Conservation (phyloP, 306 rosid genomes). For the Trichosanthes cucumerina region DNA sequence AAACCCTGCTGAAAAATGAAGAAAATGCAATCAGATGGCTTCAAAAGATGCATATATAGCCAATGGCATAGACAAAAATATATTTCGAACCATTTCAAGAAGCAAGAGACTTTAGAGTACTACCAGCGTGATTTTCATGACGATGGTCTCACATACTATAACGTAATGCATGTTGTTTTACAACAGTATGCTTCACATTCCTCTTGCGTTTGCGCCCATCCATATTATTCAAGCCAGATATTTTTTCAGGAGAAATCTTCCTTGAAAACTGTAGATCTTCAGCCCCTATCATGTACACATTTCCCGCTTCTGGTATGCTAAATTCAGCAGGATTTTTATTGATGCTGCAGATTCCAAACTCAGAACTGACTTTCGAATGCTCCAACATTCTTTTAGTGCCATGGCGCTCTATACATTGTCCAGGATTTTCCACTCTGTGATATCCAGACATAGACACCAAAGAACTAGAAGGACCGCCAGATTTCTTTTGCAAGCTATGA, state of each 20-base stretch:
- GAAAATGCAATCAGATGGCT: neutral
- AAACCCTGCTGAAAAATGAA: conserved; percentile 1
- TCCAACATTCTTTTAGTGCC: conserved; percentile 24
- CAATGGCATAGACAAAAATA: neutral
- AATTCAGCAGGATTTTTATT: conserved; percentile 94
- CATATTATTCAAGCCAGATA: conserved; percentile 18
- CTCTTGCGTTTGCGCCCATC: conserved; percentile 48
- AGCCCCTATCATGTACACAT: conserved; percentile 74
- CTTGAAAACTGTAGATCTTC: conserved; percentile 63
- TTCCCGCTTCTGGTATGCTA: conserved; percentile 46
- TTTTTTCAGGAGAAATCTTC: conserved; percentile 22
- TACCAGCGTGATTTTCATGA: neutral
- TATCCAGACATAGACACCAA: conserved; percentile 25
- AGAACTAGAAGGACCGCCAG: conserved; percentile 19
- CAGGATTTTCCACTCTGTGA: conserved; percentile 30
- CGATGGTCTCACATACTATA: conserved; percentile 12
- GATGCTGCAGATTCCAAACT: conserved; percentile 32
- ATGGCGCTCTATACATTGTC: conserved; percentile 26
- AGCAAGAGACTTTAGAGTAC: neutral
- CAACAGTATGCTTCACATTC: conserved; percentile 40
- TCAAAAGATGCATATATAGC: neutral
- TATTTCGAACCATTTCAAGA: neutral
- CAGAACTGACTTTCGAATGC: conserved; percentile 30
- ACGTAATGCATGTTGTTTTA: conserved; percentile 32
- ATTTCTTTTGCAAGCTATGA: conserved; percentile 16